Evolutionary conservation across 108 stramenopile genomes (phyloP), one percentile per base, ranked within the genome.

Genomic region (Pseudonitzschia multistriata): DNA sequence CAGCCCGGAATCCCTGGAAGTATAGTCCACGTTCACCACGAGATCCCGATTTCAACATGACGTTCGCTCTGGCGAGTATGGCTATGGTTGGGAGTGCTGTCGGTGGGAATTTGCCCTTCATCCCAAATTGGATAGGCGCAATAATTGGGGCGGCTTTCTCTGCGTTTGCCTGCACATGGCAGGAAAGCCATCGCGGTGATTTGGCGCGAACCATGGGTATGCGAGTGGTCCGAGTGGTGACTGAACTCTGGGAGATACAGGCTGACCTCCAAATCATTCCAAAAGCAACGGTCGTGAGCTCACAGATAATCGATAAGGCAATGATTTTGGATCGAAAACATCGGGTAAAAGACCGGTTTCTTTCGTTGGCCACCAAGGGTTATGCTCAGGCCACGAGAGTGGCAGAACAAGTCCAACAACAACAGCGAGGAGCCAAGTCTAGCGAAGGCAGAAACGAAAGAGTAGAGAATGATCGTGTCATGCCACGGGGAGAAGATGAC

Each of bases 241-340:
- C 82, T 52, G 83, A 87, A 40, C 61, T 87, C n/a, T 65, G 80
- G 70, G 55, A 76, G 17, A 86, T 93, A 45, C 85, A 87, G 67
- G 67, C 74, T 3, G 88, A 94, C 33, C 72, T 94, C 50, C 55
- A 73, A 13, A 74, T 94, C 42, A 60, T 83, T 50, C 68, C 82
- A 2, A 86, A 91, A 56, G 78, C 77, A 33, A 82, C 73, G 36
- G 79, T 83, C 31, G 88, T 90, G 11, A 77, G 77, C 0, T 83
- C 84, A 1, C 74, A 87, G 66, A 69, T 94, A 53, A 71, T 94
- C 49, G 93, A 94, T 74, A 85, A 84, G 71, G 35, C 89, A 0
- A 72, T 94, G 82, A 87, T 94, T 50, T 68, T 94, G 79, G 93
- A 94, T 82, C 85, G 93, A 42, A 85, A 94, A 72, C 93, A 94